phyloP scores from a whole-genome alignment of 805 yeast species.

The Candida multigemmis region DNA sequence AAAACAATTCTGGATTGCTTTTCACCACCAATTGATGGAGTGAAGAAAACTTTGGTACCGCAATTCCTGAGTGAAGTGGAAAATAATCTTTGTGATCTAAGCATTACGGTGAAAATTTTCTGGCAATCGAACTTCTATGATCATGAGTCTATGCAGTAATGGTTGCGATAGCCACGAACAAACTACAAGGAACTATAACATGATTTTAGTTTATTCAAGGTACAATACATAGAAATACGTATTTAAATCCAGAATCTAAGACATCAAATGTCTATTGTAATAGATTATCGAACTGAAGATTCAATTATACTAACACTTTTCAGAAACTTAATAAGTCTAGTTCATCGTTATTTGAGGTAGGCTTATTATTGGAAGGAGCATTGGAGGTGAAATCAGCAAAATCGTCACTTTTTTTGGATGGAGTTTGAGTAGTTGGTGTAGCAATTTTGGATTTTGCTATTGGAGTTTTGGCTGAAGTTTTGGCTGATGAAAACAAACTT shows the following conservation, averaged over 20 bases:
- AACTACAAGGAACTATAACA: no score
- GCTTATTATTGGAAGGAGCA: conserved; percentile 5
- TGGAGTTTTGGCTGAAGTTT: conserved; percentile 26
- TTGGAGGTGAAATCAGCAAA: conserved; percentile 25
- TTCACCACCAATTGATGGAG: conserved; percentile 46
- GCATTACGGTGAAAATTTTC: not conserved
- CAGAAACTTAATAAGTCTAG: conserved; percentile 42
- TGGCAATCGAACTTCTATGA: no score
- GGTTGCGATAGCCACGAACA: no score
- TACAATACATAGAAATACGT: no score
- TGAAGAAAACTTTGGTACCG: conserved; percentile 49
- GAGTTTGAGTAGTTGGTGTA: conserved; percentile 1
- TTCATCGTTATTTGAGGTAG: conserved; percentile 20
- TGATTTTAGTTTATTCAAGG: no score
- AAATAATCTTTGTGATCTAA: no score
- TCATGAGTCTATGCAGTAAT: no score
- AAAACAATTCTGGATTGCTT: conserved; percentile 33
- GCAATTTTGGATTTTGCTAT: conserved; percentile 6
- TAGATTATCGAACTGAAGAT: no score
- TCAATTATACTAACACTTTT: not conserved
- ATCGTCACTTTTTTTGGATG: conserved; percentile 13
- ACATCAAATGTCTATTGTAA: no score
- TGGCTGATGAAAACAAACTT: conserved; percentile 58
- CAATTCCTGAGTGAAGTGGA: conserved; percentile 36
- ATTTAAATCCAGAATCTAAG: no score